Evolutionary conservation across 2,329 filamentous ascomycete genomes (phyloP), one percentile per base, ranked within the genome.

Genomic region (Phoma sp.): DNA sequence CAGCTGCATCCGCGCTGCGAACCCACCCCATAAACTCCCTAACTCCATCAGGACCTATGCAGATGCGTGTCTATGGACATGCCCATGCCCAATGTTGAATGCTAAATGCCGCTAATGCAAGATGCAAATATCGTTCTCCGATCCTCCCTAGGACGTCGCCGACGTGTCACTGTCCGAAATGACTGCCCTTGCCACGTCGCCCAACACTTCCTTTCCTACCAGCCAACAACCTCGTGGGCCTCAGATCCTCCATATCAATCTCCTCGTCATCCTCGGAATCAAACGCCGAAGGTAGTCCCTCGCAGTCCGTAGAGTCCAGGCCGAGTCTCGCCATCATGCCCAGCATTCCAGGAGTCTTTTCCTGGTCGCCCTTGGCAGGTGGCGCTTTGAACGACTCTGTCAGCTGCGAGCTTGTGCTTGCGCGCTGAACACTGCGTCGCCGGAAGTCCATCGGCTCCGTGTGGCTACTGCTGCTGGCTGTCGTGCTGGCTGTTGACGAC

Each of bases 221-320:
- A 33, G 32, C 43, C 46, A 38, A 29, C 42, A 20, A n/a, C 32
- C 36, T 20, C 9, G 4, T 14, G 15, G 23, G 12, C 11, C 38
- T 23, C 36, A 56, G 15, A 28, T 38, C 53, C 12, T 38, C 51
- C 42, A 46, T 20, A 15, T 64, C 57, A 11, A 54, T 21, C 7
- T 62, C 63, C 15, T 64, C 59, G 9, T 66, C 59, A 28, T 53
- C 52, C 4, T 69, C 64, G 10, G 60, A 64, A 7, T 68, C 66
- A 32, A 66, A 67, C 7, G 61, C 59, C 17, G 62, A 66, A 10
- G 65, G 56, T 11, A 69, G 48, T 14, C 64, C 62, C 11, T 57
- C 52, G 52, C 52, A 64, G 2, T 45, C 55, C 48, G 47, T 15
- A 10, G 42, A 45, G n/a, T 48, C 47, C 14, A 59, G 10, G 7